Evolutionary conservation across 164 flowering plant genomes (phyloP).

Genomic region (Pachysandra terminalis): DNA sequence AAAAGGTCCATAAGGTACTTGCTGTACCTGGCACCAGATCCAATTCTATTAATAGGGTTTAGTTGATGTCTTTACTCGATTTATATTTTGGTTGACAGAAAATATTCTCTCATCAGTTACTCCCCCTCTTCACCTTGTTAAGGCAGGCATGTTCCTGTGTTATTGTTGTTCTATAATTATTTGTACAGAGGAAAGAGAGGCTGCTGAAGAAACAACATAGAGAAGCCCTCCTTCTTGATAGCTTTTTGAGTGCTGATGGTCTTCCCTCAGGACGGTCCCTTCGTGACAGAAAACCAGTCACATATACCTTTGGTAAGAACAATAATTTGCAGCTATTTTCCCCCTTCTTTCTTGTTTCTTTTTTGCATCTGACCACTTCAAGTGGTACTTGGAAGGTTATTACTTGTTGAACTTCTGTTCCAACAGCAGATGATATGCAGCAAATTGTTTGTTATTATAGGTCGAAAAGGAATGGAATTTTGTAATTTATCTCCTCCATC

Average conservation of each 20-base stretch:
- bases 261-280: constrained; percentile 88
- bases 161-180: constrained; percentile 9
- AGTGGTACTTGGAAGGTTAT: background rate
- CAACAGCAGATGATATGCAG: no score
- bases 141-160: background rate
- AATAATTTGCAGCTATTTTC: background rate
- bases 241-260: constrained; percentile 64
- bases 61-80: background rate
- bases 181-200: constrained; percentile 81
- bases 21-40: constrained; percentile 1
- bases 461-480: no score
- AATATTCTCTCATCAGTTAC: background rate
- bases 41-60: no score
- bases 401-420: no score
- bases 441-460: no score
- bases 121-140: background rate
- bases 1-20: constrained; percentile 87
- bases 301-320: constrained; percentile 92
- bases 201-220: constrained; percentile 93
- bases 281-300: constrained; percentile 95
- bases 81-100: background rate
- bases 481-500: no score
- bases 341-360: background rate
- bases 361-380: background rate
- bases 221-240: constrained; percentile 91